Evolutionary conservation across 768 basidiomycete species (phyloP), one percentile per base, ranked within the genome.

Genomic region (Xerocomellus dryophilus): DNA sequence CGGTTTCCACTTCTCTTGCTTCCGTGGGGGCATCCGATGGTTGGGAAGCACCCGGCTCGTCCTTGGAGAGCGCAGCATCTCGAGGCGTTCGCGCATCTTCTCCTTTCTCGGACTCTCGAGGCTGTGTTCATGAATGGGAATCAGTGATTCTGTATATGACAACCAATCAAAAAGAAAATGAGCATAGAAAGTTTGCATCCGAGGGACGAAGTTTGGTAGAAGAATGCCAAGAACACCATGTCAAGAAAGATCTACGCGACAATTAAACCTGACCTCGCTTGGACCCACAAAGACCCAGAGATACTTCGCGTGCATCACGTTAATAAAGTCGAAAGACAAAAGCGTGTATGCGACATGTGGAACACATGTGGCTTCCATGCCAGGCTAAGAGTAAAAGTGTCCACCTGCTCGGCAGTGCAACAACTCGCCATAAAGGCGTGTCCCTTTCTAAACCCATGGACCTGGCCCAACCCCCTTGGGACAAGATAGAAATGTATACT

Each of bases 41-140:
- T 15, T 47, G 53, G 18, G 53, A 43, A 31, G 20, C 11, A 21
- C 8, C 18, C 4, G 32, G n/a, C 1, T 51, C 36, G 7, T 44
- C 52, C 43, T 40, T 55, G n/a, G 43, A 12, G 14, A 14, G 18
- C 12, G 20, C 4, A 14, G 32, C 9, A 11, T 47, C 58, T n/a
- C 21, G 38, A 46, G 50, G 25, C 23, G 27, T 29, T 48, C 51
- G 43, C 8, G 21, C 15, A 11, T 42, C 45, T 29, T 29, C 53
- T 39, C 18, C 49, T 41, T 44, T 43, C 36, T 47, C 43, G 8
- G 17, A 32, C 7, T 20, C 29, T 36, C 29, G 47, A 21, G 51
- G 41, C 61, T 63, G 43, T 50, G 32, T 44, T 4, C 5, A 42
- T 34, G 9, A 27, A 17, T 8, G 10, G 11, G 10, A 8, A 67